These are phyloP conservation scores for Candida piceae DNA, from an alignment of 805 yeast genomes.

Conservation along the genomic window DNA sequence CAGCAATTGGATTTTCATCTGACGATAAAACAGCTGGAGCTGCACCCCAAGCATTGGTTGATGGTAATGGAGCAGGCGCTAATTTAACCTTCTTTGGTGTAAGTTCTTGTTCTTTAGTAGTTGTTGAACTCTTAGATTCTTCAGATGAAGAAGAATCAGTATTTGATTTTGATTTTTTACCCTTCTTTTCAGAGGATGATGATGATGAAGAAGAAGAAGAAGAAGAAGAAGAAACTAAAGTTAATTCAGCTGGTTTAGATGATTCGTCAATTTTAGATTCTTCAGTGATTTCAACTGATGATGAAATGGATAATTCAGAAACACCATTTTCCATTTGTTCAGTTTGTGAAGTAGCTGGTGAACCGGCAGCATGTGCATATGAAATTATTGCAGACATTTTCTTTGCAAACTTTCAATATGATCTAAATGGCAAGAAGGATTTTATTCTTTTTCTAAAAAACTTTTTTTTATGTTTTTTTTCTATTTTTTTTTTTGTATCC, in stretches of 20 bases:
- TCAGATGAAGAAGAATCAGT: slow-evolving; percentile 5
- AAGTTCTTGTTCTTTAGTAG: slow-evolving; percentile 16
- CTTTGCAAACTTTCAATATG: too few species aligned
- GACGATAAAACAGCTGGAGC: slow-evolving; percentile 22
- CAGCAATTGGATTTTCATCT: slow-evolving; percentile 34
- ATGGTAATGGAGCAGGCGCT: slow-evolving; percentile 66
- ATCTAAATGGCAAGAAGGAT: too few species aligned
- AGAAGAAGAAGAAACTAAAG: not conserved
- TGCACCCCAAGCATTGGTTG: slow-evolving; percentile 56
- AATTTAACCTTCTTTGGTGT: slow-evolving; percentile 30
- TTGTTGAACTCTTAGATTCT: slow-evolving; percentile 4
- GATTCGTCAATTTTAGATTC: not conserved
- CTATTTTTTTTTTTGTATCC: too few species aligned
- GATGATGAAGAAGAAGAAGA: not conserved
- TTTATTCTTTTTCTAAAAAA: too few species aligned
- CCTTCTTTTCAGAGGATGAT: slow-evolving; percentile 6
- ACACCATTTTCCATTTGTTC: slow-evolving; percentile 11
- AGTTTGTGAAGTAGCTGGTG: slow-evolving; percentile 12
- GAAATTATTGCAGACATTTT: slow-evolving; percentile 25
- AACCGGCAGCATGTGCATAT: slow-evolving; percentile 31
- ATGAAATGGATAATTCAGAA: slow-evolving; percentile 6
- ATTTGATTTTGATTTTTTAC: slow-evolving; percentile 7
- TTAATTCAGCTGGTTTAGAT: not conserved
- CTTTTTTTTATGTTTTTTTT: not conserved
- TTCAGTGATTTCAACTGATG: not conserved